Evolutionary conservation across 1,139 yeast species (phyloP), one percentile per base, ranked within the genome.

Genomic region (Wickerhamiella infanticola): DNA sequence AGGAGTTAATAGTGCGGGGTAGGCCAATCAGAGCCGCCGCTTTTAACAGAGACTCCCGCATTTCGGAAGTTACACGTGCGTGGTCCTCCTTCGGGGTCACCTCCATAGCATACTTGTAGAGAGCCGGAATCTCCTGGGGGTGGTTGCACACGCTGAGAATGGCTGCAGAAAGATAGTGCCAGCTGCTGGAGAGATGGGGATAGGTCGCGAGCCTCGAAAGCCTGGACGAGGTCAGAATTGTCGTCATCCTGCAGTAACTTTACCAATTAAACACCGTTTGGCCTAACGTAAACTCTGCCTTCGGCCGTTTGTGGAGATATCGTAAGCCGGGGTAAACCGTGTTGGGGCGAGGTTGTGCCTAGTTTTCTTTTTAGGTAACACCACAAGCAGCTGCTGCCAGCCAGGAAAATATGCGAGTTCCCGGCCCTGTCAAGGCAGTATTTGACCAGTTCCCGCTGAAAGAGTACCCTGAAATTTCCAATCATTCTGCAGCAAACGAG

Each of bases 141-240:
- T 73, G 75, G 58, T 86, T 86, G 57, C 90, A 78, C 8, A 80
- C 90, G 2, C 90, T 77, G 48, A 86, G 71, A 24, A 94, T 75
- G 0, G 93, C 84, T 13, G 94, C 83, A 0, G 95, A 90, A 23
- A 85, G 66, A 42, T 70, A 67, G 58, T 78, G 83, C 95, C 96
- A 86, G 29, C 74, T 60, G 55, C 63, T 50, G 63, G 74, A 55
- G 60, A 81, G 60, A 59, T 69, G 64, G 50, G 84, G 65, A 67
- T 79, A 66, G 4, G 65, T 56, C 1, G 77, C 63, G 37, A 85
- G 63, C 48, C 69, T 69, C 0, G 73, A 72, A 24, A 84, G 68
- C 50, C 90, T 67, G 50, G 77, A 79, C 0, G 88, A 70, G 3
- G 80, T 81, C 8, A 81, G 60, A 2, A 72, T 57, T 48, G 63